Base-by-base conservation (phyloP, 75 land plant genomes). In the Adiantum capillusveneris region DNA sequence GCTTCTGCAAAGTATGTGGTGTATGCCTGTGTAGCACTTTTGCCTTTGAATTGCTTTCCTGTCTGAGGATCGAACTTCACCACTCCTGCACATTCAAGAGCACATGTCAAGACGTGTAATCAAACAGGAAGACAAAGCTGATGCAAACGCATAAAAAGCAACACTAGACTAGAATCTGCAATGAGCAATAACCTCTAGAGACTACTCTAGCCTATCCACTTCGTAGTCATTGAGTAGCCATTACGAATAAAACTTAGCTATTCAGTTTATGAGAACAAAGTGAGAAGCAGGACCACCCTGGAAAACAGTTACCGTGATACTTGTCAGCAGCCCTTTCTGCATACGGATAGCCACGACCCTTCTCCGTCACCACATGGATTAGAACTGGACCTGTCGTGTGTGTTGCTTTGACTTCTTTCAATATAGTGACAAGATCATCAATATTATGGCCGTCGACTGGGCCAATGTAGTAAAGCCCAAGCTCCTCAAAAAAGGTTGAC, bases 401-500 rank as follows among this genome's bases (percentile, higher is more conserved):
- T 26, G 83, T 60, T 29, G 73, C 57, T 58, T 82, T 74, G 25
- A 84, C 88, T 58, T 81, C 77, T 36, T 67, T 56, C 22, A 87
- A 57, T 24, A 87, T 77, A 62, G 75, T 81, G 25, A 87, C 63
- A 11, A 87, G 71, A 56, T 87, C 88, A 49, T 75, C 77, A 34
- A 87, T 75, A 53, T 78, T 80, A 57, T 87, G 88, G 11, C 84
- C 88, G 70, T 84, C 88, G 56, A 84, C 77, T 25, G 90, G 90
- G 22, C 90, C 90, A 56, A 84, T 87, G 64, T 87, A 87, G 71
- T 87, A 87, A 24, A 87, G 65, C 0, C 88, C 90, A 21, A 87
- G 79, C 73, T 87, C 90, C 67, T 87, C 90, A 68, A 87, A 87
- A 1, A 87, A 79, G 17, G 90, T 87, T 44, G 88, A 71, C 46